phyloP scores from a whole-genome alignment of 192 early-diverging fungal species.

The Backusella morwellensis region DNA sequence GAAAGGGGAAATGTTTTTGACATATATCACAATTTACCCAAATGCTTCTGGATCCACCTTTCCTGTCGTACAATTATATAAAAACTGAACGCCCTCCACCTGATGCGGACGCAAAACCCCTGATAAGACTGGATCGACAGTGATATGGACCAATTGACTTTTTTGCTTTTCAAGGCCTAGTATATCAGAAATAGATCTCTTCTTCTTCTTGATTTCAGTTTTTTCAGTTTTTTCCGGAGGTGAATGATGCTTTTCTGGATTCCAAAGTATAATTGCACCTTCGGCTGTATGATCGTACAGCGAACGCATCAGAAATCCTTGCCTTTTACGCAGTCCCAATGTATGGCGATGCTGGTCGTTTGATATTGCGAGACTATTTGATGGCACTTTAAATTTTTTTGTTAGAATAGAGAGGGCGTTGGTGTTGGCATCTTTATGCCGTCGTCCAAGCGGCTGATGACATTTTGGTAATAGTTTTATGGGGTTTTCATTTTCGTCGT shows the following conservation, averaged over 20 bases:
- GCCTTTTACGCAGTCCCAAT: slow-evolving; percentile 59
- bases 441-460: not conserved
- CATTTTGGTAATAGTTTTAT: not conserved
- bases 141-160: slow-evolving; percentile 61
- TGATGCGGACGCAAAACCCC: slow-evolving; percentile 93
- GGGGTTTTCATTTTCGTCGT: not conserved
- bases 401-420: not conserved
- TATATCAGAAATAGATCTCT: slow-evolving; percentile 55
- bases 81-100: slow-evolving; percentile 92
- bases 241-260: slow-evolving; percentile 47
- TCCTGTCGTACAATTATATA: slow-evolving; percentile 94
- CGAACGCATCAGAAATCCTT: slow-evolving; percentile 50
- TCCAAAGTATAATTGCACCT: slow-evolving; percentile 83
- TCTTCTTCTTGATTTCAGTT: slow-evolving; percentile 33
- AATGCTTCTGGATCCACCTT: slow-evolving; percentile 64
- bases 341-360: slow-evolving; percentile 9
- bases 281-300: slow-evolving; percentile 86
- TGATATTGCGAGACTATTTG: not conserved
- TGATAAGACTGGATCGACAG: slow-evolving; percentile 85
- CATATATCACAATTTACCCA: slow-evolving; percentile 92
- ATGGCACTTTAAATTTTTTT: not conserved
- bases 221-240: not conserved
- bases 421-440: not conserved
- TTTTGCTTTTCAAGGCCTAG: slow-evolving; percentile 47
- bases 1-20: slow-evolving; percentile 53